Base-by-base conservation (phyloP, 2,329 filamentous ascomycete genomes). In the Phaeosphaeriaceae sp. region DNA sequence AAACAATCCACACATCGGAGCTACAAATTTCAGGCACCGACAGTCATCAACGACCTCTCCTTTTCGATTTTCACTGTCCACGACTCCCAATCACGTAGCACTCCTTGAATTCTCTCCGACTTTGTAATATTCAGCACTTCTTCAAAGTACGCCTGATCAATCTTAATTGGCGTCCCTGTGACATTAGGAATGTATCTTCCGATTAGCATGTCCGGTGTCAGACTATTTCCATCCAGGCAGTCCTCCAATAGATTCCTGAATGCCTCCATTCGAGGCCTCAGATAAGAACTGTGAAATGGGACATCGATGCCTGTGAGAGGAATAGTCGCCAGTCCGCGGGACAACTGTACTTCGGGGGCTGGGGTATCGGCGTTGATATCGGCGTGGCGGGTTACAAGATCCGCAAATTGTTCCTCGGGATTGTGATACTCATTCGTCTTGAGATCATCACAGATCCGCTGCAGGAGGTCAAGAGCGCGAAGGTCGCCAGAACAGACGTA, bases 401-500 rank as follows among this genome's bases (percentile, higher is more conserved):
- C 42, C 4, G 37, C 35, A 20, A 32, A 43, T 34, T 40, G 18
- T 26, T 3, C 23, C 2, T 26, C 18, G 18, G 41, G 21, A 32
- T 30, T 13, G 20, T 43, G 35, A 30, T 35, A 18, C 16, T 30
- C 6, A 20, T 12, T 20, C 16, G 8, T 26, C 23, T 26, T 26
- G 15, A 41, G 46, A 29, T 42, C 33, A 36, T 58, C 52, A 35
- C 59, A 55, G 16, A 63, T 42, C 5, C 43, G 45, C 4, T 48
- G 56, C 13, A 63, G 48, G 15, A 35, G 42, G 13, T 54, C 45
- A 20, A 61, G 42, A 26, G 49, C 50, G 7, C 50, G 46, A 1
- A 58, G 40, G 4, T 69, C 66, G 18, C 72, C 74, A 2, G 74
- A 71, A 35, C 71, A 74, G 32, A 76, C 73, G 39, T 63, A 63